phyloP scores from a whole-genome alignment of 371 early-diverging fungal species.

The Capillidium rhysosporum region DNA sequence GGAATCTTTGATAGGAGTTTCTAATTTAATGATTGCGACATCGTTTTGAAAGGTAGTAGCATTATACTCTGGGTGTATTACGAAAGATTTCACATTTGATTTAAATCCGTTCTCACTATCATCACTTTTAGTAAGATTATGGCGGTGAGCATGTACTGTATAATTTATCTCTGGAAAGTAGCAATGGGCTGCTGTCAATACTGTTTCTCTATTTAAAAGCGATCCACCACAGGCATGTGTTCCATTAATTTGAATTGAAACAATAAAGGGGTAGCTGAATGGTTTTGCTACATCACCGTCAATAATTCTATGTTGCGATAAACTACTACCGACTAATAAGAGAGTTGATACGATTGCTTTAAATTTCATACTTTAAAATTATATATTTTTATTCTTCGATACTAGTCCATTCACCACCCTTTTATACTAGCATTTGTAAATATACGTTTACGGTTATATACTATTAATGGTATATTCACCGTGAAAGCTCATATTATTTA shows the following conservation, averaged over 20 bases:
- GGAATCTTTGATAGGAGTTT: not conserved
- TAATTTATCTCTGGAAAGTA: too few species aligned
- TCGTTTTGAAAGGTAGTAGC: not conserved
- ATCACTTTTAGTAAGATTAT: not conserved
- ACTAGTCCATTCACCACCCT: too few species aligned
- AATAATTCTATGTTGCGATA: not conserved
- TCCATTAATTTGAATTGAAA: not conserved
- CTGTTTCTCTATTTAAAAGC: not conserved
- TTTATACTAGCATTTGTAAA: too few species aligned
- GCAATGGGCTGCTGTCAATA: slow-evolving; percentile 1
- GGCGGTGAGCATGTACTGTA: not conserved
- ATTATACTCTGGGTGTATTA: not conserved
- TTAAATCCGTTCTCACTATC: not conserved
- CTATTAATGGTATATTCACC: too few species aligned
- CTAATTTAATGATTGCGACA: not conserved
- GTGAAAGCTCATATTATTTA: too few species aligned
- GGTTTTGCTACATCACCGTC: not conserved
- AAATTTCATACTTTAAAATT: too few species aligned
- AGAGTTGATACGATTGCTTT: too few species aligned
- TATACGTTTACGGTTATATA: too few species aligned
- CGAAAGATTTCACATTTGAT: not conserved
- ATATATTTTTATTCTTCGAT: too few species aligned
- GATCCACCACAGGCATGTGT: not conserved
- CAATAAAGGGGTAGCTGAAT: not conserved
- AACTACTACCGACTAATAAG: too few species aligned